Evolutionary conservation across 495 filamentous ascomycete species (phyloP), one percentile per base, ranked within the genome.

Genomic region (Hypomontagnella monticulosa): DNA sequence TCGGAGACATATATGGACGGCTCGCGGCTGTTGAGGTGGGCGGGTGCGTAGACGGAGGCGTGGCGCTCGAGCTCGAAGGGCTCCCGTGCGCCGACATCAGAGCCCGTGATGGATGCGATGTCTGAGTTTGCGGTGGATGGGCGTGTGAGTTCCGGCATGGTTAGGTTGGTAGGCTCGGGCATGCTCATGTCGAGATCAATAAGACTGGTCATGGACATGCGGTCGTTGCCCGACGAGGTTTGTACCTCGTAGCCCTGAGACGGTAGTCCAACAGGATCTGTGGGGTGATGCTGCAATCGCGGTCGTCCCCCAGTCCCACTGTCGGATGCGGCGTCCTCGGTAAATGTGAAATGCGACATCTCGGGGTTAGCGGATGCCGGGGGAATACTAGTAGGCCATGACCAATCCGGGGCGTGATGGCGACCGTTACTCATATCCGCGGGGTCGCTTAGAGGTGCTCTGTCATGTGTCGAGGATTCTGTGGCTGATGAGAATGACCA

Each of bases 351-450:
- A 43, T 80, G 73, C 0, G 80, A 81, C 53, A 80, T 68, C 57
- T 85, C 81, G 0, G 81, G 80, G 44, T 82, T 79, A 4, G 80
- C 81, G 4, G 83, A 83, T 3, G 79, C 78, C 4, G 80, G 79
- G 2, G 81, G 73, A 11, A 81, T 78, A 32, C 72, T 76, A 19
- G 81, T 76, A 3, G 87, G 85, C 70, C 88, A 88, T 36, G 81
- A 87, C 86, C 86, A 88, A 40, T 89, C 86, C 42, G 84, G 80
- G 0, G 85, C 85, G 6, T 81, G 76, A 18, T 84, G 77, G 63
- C 82, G 80, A 33, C 75, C 68, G 37, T 80, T 81, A 4, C 76
- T 66, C 44, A 66, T 62, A 60, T 83, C 81, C 1, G 76, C 79
- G 10, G 83, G 79, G 52, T 84, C 83, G 63, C 79, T 84, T 20